Conservation (phyloP, 139 green algal species). For the Deuterostichococcus epilithicus region DNA sequence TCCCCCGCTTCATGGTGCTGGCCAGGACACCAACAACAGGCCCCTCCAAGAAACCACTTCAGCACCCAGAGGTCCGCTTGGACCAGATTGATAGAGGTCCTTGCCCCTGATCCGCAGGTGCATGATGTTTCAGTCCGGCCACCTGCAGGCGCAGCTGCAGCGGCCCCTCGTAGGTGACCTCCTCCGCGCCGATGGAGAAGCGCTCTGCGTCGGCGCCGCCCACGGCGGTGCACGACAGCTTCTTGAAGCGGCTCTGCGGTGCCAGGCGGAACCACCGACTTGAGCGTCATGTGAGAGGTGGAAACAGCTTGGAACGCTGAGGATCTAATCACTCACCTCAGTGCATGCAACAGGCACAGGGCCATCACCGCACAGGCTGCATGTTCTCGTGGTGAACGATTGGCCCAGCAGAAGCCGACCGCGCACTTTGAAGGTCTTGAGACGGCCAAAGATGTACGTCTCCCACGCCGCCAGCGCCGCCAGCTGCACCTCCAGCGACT, state of each 20-base stretch:
- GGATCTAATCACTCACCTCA: too few species aligned
- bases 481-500: slow-evolving; percentile 59
- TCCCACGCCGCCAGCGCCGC: slow-evolving; percentile 66
- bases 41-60: too few species aligned
- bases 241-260: slow-evolving; percentile 47
- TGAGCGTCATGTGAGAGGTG: too few species aligned
- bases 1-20: too few species aligned
- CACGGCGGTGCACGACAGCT: slow-evolving; percentile 44
- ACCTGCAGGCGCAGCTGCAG: slow-evolving; percentile 42
- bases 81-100: too few species aligned
- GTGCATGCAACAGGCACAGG: not conserved
- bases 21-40: slow-evolving; percentile 30
- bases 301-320: too few species aligned
- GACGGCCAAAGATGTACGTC: slow-evolving; percentile 27
- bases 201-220: slow-evolving; percentile 46
- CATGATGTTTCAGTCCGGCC: too few species aligned
- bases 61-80: too few species aligned
- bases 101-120: too few species aligned
- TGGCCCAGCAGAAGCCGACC: too few species aligned
- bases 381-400: too few species aligned
- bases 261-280: too few species aligned
- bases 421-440: slow-evolving; percentile 62
- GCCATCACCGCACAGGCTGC: not conserved
- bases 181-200: slow-evolving; percentile 45
- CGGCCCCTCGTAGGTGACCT: slow-evolving; percentile 65